phyloP scores from a whole-genome alignment of 768 basidiomycete genomes.

The Mycena metata region DNA sequence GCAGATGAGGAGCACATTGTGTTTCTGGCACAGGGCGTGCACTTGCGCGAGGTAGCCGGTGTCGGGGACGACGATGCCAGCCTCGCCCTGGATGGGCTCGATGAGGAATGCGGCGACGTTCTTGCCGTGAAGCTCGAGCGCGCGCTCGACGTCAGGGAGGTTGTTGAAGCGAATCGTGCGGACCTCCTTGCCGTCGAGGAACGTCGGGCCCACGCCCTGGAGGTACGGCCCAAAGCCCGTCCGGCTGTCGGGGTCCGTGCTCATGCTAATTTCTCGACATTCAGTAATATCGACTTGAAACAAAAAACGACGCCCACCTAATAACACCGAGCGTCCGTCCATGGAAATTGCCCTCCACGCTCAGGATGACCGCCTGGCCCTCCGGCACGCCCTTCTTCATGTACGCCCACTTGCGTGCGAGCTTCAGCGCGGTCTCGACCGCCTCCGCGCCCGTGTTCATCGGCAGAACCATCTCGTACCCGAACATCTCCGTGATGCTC shows the following conservation, averaged over 20 bases:
- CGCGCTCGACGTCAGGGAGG: conserved; percentile 84
- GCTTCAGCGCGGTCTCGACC: conserved; percentile 96
- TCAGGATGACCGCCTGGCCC: conserved; percentile 88
- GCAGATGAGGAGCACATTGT: conserved; percentile 96
- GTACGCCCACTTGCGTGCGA: conserved; percentile 98
- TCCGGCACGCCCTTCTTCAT: conserved; percentile 84
- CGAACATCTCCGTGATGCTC: conserved; percentile 85
- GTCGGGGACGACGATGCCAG: conserved; percentile 94
- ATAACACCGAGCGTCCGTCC: conserved; percentile 93
- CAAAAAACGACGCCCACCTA: conserved; percentile 59
- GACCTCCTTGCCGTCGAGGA: conserved; percentile 63
- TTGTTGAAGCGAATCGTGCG: conserved; percentile 86
- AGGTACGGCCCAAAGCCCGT: conserved; percentile 94
- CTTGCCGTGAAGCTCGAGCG: conserved; percentile 83
- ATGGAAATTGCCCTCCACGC: conserved; percentile 94
- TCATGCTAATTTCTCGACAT: conserved; percentile 70
- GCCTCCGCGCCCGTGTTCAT: conserved; percentile 99
- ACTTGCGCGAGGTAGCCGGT: conserved; percentile 86
- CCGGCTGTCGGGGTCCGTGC: conserved; percentile 93
- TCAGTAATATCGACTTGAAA: not conserved
- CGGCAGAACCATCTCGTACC: conserved; percentile 81
- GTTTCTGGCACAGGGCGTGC: conserved; percentile 88
- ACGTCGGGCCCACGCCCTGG: conserved; percentile 85
- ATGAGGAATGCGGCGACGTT: conserved; percentile 94
- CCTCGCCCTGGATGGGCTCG: conserved; percentile 99